phyloP scores from a whole-genome alignment of 2,329 filamentous ascomycete species.

The Aspergillus pseudotamarii region DNA sequence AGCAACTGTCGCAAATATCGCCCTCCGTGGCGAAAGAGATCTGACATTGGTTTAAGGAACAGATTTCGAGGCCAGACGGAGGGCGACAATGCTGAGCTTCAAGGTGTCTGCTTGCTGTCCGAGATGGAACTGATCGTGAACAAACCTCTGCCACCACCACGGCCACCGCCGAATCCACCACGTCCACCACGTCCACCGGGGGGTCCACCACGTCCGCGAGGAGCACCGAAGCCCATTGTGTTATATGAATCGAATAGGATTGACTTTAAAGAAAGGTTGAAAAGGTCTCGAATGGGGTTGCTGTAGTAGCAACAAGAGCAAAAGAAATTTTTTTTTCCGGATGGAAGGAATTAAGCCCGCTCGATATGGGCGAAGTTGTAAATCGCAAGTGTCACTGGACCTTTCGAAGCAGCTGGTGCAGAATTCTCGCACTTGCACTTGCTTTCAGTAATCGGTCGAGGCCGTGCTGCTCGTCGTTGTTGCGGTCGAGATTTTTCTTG shows the following conservation, averaged over 20 bases:
- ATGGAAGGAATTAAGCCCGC: slow-evolving; percentile 9
- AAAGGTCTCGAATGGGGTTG: background rate
- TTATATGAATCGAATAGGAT: slow-evolving; percentile 17
- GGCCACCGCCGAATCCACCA: slow-evolving; percentile 44
- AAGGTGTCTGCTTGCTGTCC: slow-evolving; percentile 5
- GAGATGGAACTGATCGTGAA: slow-evolving; percentile 18
- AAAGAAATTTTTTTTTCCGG: slow-evolving; percentile 15
- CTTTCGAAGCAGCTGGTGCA: slow-evolving; percentile 26
- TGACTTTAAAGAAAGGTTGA: slow-evolving; percentile 7
- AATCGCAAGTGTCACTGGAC: slow-evolving; percentile 16
- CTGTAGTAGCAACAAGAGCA: slow-evolving; percentile 10
- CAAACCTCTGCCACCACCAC: slow-evolving; percentile 35
- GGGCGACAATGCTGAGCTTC: background rate
- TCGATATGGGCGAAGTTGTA: slow-evolving; percentile 14
- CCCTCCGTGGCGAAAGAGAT: slow-evolving; percentile 1
- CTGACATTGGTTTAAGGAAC: background rate
- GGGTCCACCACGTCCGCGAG: slow-evolving; percentile 26
- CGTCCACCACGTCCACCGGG: slow-evolving; percentile 50
- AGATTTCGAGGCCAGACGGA: background rate
- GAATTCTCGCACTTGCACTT: slow-evolving; percentile 28
- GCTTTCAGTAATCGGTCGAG: slow-evolving; percentile 35
- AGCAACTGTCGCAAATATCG: slow-evolving; percentile 2
- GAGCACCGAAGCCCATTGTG: slow-evolving; percentile 40
- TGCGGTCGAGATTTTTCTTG: slow-evolving; percentile 42
- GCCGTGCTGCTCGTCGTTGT: slow-evolving; percentile 41